Conservation (phyloP, 192 early-diverging fungal genomes). For the Rhizophagus sp. region DNA sequence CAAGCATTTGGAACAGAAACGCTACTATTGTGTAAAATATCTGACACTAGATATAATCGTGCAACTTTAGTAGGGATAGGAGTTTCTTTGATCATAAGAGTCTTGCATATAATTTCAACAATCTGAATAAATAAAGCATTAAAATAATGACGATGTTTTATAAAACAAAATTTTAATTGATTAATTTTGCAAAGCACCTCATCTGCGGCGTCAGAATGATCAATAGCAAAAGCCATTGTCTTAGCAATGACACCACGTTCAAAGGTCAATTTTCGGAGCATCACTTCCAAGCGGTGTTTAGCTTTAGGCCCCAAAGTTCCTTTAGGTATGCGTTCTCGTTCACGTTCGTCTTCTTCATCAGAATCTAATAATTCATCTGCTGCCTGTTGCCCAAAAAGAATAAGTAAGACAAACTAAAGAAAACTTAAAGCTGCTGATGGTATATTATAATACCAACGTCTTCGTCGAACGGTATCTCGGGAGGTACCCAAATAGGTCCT, state of each 20-base stretch:
- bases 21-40: conserved; percentile 87
- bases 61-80: conserved; percentile 67
- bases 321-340: conserved; percentile 46
- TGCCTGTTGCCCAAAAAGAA: conserved; percentile 30
- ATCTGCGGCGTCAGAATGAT: conserved; percentile 80
- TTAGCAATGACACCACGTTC: conserved; percentile 64
- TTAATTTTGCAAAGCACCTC: conserved; percentile 43
- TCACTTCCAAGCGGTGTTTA: conserved; percentile 44
- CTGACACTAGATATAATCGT: conserved; percentile 82
- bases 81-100: conserved; percentile 58
- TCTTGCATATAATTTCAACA: conserved; percentile 62
- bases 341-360: conserved; percentile 54
- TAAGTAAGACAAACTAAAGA: conserved; percentile 4
- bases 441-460: conserved; percentile 44
- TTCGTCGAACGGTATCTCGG: conserved; percentile 68
- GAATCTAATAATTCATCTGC: conserved; percentile 39
- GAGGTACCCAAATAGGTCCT: conserved; percentile 86
- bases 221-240: conserved; percentile 83
- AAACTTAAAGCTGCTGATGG: conserved; percentile 28
- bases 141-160: not conserved
- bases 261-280: conserved; percentile 46
- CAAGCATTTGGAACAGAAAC: conserved; percentile 83
- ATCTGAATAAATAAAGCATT: conserved; percentile 43
- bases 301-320: conserved; percentile 52
- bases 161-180: not conserved